A percentile compares a stretch with the other conserved stretches of the same genome.
These are phyloP conservation scores for Backusella liffmaniae DNA, from an alignment of 192 early-diverging fungal genomes.

Conservation along the genomic window DNA sequence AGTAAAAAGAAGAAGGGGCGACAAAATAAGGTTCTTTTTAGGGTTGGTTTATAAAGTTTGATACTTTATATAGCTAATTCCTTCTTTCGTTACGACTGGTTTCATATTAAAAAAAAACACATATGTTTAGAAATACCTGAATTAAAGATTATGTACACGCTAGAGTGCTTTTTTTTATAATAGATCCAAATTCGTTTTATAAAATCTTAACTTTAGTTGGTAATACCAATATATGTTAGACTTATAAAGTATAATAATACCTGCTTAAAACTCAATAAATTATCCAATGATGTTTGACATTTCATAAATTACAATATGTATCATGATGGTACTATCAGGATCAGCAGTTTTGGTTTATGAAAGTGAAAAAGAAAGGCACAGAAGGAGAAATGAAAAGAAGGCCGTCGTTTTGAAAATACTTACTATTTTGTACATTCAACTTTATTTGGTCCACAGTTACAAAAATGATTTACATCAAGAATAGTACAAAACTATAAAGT, in stretches of 20 bases:
- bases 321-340: neutral
- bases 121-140: neutral
- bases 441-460: neutral
- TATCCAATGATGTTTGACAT: neutral
- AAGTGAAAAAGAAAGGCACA: neutral
- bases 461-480: neutral
- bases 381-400: neutral
- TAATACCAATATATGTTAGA: neutral
- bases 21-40: slow-evolving; percentile 10
- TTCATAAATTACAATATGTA: neutral
- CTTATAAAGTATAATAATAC: neutral
- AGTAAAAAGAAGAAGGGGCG: slow-evolving; percentile 10
- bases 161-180: neutral
- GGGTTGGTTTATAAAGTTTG: slow-evolving; percentile 10
- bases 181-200: neutral
- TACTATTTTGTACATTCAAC: neutral
- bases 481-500: neutral
- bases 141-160: neutral
- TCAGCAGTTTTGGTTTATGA: neutral
- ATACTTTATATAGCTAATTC: neutral
- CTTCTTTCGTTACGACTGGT: neutral
- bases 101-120: neutral
- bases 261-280: neutral
- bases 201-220: neutral
- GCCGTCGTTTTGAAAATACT: neutral